Percentiles rank a stretch among this genome's conserved stretches.
Conservation (phyloP, 805 yeast genomes). For the Kodamaea lidongshanica region DNA sequence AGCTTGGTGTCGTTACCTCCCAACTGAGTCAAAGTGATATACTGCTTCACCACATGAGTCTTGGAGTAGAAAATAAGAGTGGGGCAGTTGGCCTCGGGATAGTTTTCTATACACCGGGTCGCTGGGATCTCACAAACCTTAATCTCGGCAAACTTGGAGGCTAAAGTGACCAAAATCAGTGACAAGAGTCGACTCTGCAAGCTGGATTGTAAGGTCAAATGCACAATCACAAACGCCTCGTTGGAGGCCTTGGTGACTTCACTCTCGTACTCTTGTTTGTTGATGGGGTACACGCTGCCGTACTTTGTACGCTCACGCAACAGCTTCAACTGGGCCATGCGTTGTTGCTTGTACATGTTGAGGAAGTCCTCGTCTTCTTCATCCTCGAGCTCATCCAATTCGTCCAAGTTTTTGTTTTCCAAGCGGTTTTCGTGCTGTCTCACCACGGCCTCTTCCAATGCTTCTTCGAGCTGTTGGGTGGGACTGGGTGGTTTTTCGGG, state of each 20-base stretch:
- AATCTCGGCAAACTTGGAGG: slow-evolving; percentile 68
- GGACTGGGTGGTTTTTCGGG: slow-evolving; percentile 91
- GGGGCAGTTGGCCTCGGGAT: slow-evolving; percentile 88
- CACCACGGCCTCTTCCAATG: slow-evolving; percentile 73
- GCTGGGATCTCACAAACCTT: slow-evolving; percentile 93
- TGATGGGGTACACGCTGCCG: slow-evolving; percentile 72
- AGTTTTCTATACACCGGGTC: slow-evolving; percentile 82
- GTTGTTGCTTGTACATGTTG: slow-evolving; percentile 65
- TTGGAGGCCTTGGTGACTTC: slow-evolving; percentile 82
- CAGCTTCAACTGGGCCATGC: slow-evolving; percentile 67
- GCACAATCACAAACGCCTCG: slow-evolving; percentile 64
- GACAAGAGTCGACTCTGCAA: slow-evolving; percentile 70
- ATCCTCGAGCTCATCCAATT: slow-evolving; percentile 81
- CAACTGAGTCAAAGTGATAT: slow-evolving; percentile 68
- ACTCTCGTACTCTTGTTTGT: slow-evolving; percentile 79
- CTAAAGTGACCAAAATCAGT: slow-evolving; percentile 50
- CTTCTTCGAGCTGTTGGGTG: slow-evolving; percentile 78
- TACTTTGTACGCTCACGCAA: slow-evolving; percentile 53
- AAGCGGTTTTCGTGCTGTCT: slow-evolving; percentile 78
- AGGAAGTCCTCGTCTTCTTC: slow-evolving; percentile 92
- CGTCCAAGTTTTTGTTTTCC: slow-evolving; percentile 71
- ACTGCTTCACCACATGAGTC: slow-evolving; percentile 73
- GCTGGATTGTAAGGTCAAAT: slow-evolving; percentile 61
- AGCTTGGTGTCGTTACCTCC: slow-evolving; percentile 77
- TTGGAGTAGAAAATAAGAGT: slow-evolving; percentile 78